Percentiles rank a stretch among this genome's conserved stretches.
Evolutionary conservation across 805 yeast species (phyloP).

Genomic region (Candida golubevii): DNA sequence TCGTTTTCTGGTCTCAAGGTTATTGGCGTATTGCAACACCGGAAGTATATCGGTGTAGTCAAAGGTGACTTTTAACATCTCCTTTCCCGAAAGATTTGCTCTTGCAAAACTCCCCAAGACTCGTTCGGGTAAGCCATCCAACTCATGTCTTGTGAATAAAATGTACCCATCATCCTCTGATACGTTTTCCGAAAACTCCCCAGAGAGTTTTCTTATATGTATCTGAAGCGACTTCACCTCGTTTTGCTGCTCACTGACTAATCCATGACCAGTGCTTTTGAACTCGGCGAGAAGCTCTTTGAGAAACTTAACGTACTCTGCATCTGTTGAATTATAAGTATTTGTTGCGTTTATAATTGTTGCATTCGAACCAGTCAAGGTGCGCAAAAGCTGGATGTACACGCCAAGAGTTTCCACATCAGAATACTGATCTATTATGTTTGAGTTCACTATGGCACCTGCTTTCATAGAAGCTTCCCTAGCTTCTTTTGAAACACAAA

Average conservation of each 20-base stretch:
- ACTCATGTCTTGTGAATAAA: constrained; percentile 57
- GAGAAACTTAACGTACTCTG: constrained; percentile 54
- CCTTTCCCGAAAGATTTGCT: constrained; percentile 38
- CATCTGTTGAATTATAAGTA: constrained; percentile 20
- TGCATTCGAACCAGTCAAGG: too few species aligned
- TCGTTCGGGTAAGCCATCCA: constrained; percentile 69
- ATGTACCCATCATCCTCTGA: constrained; percentile 68
- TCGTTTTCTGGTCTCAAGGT: constrained; percentile 57
- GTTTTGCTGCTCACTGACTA: constrained; percentile 51
- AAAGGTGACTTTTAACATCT: constrained; percentile 58
- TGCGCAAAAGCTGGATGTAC: too few species aligned
- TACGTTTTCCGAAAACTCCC: constrained; percentile 57
- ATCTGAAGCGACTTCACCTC: constrained; percentile 54
- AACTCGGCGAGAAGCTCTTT: constrained; percentile 53
- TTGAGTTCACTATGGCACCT: constrained; percentile 47
- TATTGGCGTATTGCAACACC: constrained; percentile 62
- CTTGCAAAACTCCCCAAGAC: constrained; percentile 54
- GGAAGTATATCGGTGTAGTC: constrained; percentile 79
- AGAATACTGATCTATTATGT: constrained; percentile 57
- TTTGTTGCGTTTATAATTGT: too few species aligned
- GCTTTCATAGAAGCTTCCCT: constrained; percentile 69
- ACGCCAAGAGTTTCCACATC: too few species aligned
- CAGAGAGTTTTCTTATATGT: constrained; percentile 49
- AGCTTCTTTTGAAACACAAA: constrained; percentile 54
- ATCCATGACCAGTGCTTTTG: constrained; percentile 63